Conservation (phyloP, 2,329 filamentous ascomycete genomes). For the Lachnum nothofagi region DNA sequence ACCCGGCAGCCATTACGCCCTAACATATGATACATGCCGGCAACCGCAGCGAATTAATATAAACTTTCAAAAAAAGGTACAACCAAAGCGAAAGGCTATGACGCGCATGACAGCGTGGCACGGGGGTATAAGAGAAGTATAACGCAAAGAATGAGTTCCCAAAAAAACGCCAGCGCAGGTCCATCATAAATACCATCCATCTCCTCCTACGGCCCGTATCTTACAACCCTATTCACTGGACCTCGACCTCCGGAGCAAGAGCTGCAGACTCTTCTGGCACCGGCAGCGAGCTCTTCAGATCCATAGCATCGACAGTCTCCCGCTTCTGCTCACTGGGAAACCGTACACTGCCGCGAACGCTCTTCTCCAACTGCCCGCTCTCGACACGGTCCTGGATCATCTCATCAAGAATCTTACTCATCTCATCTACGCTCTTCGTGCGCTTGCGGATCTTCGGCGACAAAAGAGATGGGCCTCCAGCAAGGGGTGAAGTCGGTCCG, state of each 20-base stretch:
- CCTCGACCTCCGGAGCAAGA: slow-evolving; percentile 13
- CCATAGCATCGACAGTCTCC: slow-evolving; percentile 13
- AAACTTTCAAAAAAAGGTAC: neutral
- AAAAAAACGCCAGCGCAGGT: slow-evolving; percentile 1
- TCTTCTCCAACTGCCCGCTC: slow-evolving; percentile 64
- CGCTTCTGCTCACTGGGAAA: slow-evolving; percentile 44
- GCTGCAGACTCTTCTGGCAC: slow-evolving; percentile 9
- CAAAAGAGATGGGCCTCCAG: slow-evolving; percentile 16
- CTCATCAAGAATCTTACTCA: slow-evolving; percentile 88
- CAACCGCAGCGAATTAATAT: too few relatives aligned
- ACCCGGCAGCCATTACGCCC: too few relatives aligned
- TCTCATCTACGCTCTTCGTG: slow-evolving; percentile 74
- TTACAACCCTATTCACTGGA: neutral
- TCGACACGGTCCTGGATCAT: slow-evolving; percentile 92
- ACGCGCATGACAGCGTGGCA: slow-evolving; percentile 2
- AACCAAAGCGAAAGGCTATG: too few relatives aligned
- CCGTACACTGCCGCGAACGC: slow-evolving; percentile 61
- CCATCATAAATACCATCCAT: too few relatives aligned
- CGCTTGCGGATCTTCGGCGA: slow-evolving; percentile 26
- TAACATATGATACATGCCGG: too few relatives aligned
- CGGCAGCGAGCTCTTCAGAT: slow-evolving; percentile 11
- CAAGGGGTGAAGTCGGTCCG: slow-evolving; percentile 14
- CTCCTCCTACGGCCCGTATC: neutral
- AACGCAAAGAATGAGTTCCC: neutral
- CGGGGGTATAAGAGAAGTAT: too few relatives aligned